Evolutionary conservation across 495 filamentous ascomycete genomes (phyloP).

Genomic region (Ramalina intermedia): DNA sequence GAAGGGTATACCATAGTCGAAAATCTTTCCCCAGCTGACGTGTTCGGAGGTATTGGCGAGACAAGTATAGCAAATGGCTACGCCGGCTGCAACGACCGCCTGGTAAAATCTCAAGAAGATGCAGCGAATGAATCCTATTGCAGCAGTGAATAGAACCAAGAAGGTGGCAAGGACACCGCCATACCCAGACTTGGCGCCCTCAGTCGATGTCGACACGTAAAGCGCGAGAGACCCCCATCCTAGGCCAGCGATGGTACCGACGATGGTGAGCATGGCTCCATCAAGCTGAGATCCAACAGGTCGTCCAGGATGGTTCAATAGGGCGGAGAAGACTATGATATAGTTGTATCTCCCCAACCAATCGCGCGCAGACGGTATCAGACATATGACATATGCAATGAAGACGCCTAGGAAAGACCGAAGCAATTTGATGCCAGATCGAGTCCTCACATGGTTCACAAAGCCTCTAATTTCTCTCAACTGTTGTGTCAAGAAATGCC

Average conservation of each 20-base stretch:
- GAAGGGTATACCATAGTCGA: constrained; percentile 43
- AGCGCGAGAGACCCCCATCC: constrained; percentile 39
- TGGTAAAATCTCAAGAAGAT: constrained; percentile 40
- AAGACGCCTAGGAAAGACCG: constrained; percentile 41
- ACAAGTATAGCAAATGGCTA: constrained; percentile 37
- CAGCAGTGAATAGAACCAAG: constrained; percentile 35
- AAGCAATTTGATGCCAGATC: constrained; percentile 32
- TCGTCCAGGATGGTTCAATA: constrained; percentile 39
- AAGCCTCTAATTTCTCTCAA: constrained; percentile 24
- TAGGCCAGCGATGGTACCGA: constrained; percentile 40
- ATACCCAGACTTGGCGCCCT: constrained; percentile 28
- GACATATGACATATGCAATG: constrained; percentile 37
- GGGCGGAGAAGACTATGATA: constrained; percentile 35
- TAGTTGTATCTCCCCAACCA: constrained; percentile 39
- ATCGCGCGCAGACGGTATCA: constrained; percentile 27
- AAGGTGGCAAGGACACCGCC: constrained; percentile 39
- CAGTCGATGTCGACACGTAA: constrained; percentile 34
- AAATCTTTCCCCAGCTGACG: constrained; percentile 32
- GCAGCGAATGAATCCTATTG: constrained; percentile 36
- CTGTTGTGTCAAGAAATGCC: constrained; percentile 31
- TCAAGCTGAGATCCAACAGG: constrained; percentile 41
- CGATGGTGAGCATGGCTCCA: constrained; percentile 34
- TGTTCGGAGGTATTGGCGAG: constrained; percentile 30
- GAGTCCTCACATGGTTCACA: constrained; percentile 23
- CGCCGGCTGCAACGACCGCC: constrained; percentile 35